Evolutionary conservation across 352 stramenopile species (phyloP).

Genomic region (Pythium chondricola): DNA sequence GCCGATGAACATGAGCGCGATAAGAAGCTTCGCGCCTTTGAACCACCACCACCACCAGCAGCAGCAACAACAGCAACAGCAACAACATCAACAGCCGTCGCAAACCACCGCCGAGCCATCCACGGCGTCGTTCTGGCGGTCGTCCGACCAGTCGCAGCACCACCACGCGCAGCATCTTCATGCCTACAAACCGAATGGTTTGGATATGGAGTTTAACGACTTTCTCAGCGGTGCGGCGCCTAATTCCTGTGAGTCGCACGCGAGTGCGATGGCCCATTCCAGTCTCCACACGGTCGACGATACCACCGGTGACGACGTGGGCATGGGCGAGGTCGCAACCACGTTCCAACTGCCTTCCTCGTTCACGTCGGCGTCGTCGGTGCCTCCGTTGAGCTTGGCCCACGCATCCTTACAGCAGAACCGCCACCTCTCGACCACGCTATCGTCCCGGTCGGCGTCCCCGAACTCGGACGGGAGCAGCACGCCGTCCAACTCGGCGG

Average conservation of each 20-base stretch:
- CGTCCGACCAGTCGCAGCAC: conserved; percentile 8
- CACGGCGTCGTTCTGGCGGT: conserved; percentile 14
- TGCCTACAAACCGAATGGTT: conserved; percentile 8
- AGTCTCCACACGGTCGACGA: background rate
- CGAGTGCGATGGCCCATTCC: conserved; percentile 1
- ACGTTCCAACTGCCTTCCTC: conserved; percentile 13
- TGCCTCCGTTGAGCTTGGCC: conserved; percentile 8
- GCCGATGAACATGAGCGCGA: conserved; percentile 22
- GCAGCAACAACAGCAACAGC: background rate
- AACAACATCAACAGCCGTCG: too few relatives aligned
- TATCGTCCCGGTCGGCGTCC: conserved; percentile 16
- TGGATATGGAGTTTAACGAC: conserved; percentile 21
- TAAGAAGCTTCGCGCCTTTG: conserved; percentile 15
- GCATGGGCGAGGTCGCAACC: conserved; percentile 15
- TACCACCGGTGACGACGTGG: background rate
- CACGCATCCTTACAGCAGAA: conserved; percentile 9
- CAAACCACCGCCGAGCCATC: conserved; percentile 8
- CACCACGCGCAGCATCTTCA: too few relatives aligned
- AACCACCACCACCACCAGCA: background rate
- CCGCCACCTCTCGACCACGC: background rate
- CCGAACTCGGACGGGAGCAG: conserved; percentile 14
- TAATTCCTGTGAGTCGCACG: background rate
- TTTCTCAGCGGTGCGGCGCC: conserved; percentile 5
- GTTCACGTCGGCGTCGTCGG: conserved; percentile 6
- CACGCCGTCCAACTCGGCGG: conserved; percentile 7